Conservation (phyloP, 176 grass and related monocot species). For the Oryza punctata region DNA sequence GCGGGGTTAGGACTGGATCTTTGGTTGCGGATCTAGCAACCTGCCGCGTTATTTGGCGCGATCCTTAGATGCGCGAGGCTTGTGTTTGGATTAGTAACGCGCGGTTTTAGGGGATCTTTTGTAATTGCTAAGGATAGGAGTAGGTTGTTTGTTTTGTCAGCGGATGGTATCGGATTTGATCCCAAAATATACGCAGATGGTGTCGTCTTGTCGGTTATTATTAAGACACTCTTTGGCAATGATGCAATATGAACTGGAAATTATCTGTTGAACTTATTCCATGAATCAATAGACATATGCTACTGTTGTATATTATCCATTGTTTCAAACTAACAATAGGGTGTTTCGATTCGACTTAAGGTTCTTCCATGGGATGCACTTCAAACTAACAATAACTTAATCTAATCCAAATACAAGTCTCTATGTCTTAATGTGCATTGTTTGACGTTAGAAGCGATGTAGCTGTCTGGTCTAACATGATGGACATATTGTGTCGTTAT, state of each 20-base stretch:
- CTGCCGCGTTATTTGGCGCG: neutral
- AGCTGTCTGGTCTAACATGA: neutral
- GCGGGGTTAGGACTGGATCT: neutral
- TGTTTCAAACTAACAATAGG: neutral
- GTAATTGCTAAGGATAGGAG: neutral
- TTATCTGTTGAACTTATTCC: neutral
- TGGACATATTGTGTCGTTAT: neutral
- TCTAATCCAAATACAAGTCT: neutral
- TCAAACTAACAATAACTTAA: neutral
- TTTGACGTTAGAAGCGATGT: neutral
- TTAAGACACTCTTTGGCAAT: neutral
- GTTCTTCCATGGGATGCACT: neutral
- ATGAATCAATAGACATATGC: neutral
- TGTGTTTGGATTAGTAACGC: slow-evolving; percentile 6
- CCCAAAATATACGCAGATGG: neutral
- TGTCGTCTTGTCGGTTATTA: neutral
- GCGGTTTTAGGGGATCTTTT: neutral
- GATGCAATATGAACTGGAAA: neutral
- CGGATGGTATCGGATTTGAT: neutral
- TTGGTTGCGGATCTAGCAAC: slow-evolving; percentile 2
- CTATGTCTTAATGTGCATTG: neutral
- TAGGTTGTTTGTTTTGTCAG: neutral
- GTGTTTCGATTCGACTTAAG: neutral
- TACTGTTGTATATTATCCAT: neutral
- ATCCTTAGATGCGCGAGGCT: neutral